phyloP scores from a whole-genome alignment of 2,329 filamentous ascomycete genomes.

The Geosmithia flava region DNA sequence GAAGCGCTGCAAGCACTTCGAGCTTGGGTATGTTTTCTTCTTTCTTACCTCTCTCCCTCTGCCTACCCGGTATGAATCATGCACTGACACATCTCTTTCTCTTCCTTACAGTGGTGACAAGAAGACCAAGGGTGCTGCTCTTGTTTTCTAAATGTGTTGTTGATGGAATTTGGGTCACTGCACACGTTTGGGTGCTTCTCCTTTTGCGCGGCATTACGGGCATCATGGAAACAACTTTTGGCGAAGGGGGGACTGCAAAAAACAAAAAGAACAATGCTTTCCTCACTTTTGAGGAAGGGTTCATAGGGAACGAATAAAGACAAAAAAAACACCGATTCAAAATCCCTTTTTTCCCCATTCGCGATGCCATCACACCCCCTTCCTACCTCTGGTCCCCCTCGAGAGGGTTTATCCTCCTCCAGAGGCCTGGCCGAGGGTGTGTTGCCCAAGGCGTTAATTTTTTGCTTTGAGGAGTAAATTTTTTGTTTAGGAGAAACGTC shows the following conservation, averaged over 20 bases:
- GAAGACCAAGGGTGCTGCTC: constrained; percentile 99
- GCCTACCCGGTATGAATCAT: background rate
- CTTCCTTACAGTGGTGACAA: constrained; percentile 78
- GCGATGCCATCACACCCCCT: background rate
- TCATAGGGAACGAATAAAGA: constrained; percentile 24
- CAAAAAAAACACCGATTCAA: background rate
- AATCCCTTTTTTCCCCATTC: background rate
- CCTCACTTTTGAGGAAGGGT: constrained; percentile 26
- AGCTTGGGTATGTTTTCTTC: constrained; percentile 69
- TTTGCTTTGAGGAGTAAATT: background rate
- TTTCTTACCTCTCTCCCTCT: background rate
- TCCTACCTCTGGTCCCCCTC: too few relatives aligned
- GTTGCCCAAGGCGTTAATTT: background rate
- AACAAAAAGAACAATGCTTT: constrained; percentile 3
- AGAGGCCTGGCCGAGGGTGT: too few relatives aligned
- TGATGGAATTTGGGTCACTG: constrained; percentile 25
- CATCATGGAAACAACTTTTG: constrained; percentile 30
- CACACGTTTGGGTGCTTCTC: constrained; percentile 27
- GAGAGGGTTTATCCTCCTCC: too few relatives aligned
- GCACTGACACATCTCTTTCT: constrained; percentile 19
- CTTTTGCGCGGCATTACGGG: constrained; percentile 25
- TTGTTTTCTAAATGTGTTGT: constrained; percentile 85
- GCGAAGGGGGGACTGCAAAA: constrained; percentile 31
- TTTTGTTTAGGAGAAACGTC: background rate
- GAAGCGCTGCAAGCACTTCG: constrained; percentile 99